phyloP scores from a whole-genome alignment of 2,329 filamentous ascomycete species.

The Nigrograna mackinnonii region DNA sequence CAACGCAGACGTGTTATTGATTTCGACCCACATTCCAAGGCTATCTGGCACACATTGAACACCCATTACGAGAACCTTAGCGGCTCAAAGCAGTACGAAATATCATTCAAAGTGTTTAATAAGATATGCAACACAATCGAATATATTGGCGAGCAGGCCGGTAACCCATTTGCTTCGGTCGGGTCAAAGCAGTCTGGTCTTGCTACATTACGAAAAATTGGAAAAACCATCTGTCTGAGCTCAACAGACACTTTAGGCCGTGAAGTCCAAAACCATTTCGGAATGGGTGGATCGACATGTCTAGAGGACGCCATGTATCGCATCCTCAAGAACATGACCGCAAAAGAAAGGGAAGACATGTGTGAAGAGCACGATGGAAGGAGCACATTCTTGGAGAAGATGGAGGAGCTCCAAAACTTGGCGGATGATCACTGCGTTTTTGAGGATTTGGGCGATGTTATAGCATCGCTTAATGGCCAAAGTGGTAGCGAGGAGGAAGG shows the following conservation, averaged over 20 bases:
- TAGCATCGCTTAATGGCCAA: too few species aligned
- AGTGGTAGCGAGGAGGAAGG: too few species aligned
- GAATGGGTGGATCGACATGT: background rate
- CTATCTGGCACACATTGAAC: conserved; percentile 4
- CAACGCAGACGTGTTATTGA: background rate
- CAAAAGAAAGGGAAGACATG: conserved; percentile 2
- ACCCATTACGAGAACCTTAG: background rate
- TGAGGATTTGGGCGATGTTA: too few species aligned
- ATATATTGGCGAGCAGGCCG: conserved; percentile 2
- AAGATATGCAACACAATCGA: background rate
- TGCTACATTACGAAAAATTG: conserved; percentile 9
- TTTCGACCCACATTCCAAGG: conserved; percentile 6
- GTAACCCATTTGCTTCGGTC: background rate
- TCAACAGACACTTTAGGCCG: background rate
- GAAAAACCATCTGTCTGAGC: conserved; percentile 7
- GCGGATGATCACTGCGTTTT: background rate
- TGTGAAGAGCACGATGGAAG: conserved; percentile 4
- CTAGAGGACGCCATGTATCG: background rate
- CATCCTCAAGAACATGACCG: conserved; percentile 1
- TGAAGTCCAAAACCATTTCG: conserved; percentile 4
- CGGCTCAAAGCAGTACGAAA: conserved; percentile 4
- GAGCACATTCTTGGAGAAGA: conserved; percentile 4
- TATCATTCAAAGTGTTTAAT: background rate
- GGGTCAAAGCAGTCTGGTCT: conserved; percentile 7
- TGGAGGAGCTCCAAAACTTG: conserved; percentile 4